Conservation (phyloP, 257 asterid species). For the Penstemon eatonii region DNA sequence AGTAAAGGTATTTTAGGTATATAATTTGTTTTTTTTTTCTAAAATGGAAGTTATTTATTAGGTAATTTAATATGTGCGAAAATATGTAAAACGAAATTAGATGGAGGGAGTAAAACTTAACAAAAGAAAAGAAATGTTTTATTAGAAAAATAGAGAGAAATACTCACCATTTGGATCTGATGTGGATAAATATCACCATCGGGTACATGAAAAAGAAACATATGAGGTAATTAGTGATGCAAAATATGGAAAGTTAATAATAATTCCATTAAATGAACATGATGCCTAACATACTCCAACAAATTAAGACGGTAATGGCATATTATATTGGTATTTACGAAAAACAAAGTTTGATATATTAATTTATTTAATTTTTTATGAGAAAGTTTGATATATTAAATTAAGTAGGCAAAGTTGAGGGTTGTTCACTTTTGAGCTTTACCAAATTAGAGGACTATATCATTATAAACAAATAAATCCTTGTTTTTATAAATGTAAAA, state of each 20-base stretch:
- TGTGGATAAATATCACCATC: constrained; percentile 25
- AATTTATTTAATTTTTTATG: background rate
- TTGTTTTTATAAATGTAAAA: too few relatives aligned
- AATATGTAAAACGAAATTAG: too few relatives aligned
- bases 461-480: too few relatives aligned
- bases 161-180: constrained; percentile 74
- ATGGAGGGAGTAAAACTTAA: background rate
- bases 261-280: background rate
- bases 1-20: too few relatives aligned
- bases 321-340: too few relatives aligned
- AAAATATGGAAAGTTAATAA: background rate
- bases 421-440: too few relatives aligned
- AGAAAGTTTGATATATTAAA: background rate
- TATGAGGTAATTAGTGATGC: constrained; percentile 4
- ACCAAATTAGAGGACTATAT: too few relatives aligned
- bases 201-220: constrained; percentile 23
- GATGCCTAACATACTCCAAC: too few relatives aligned
- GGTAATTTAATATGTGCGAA: too few relatives aligned
- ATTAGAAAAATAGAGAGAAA: background rate
- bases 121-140: background rate
- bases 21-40: too few relatives aligned
- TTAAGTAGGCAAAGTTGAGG: background rate
- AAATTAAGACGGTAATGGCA: too few relatives aligned
- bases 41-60: too few relatives aligned
- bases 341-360: background rate